Evolutionary conservation across 768 basidiomycete species (phyloP).

Genomic region (Amanita subjunquillea): DNA sequence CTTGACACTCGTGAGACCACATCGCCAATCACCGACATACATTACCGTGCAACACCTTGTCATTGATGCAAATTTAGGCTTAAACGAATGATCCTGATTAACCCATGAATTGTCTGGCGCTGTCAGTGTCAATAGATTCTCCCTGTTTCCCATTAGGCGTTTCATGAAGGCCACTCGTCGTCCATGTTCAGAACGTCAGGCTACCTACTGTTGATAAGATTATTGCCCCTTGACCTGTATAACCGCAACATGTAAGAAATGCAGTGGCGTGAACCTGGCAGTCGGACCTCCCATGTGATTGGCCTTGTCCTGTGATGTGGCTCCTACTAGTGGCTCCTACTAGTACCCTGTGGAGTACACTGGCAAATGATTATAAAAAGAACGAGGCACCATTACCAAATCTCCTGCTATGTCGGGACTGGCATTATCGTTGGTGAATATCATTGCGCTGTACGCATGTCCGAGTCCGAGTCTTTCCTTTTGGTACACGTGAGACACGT

Average conservation of each 20-base stretch:
- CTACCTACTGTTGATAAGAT: neutral
- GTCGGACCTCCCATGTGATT: neutral
- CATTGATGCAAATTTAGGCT: conserved; percentile 1
- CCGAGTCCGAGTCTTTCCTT: neutral
- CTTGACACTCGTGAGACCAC: conserved; percentile 4
- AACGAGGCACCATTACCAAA: neutral
- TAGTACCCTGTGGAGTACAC: neutral
- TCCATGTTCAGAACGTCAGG: neutral
- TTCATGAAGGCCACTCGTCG: neutral
- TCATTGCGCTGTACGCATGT: too few species aligned
- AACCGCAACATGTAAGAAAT: neutral
- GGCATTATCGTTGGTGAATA: neutral
- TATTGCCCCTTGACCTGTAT: neutral
- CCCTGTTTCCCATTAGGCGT: neutral
- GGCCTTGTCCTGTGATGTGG: neutral
- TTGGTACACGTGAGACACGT: neutral
- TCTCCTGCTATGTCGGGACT: neutral
- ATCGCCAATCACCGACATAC: conserved; percentile 3
- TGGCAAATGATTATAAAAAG: neutral
- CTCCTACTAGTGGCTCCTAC: neutral
- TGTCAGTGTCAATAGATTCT: neutral
- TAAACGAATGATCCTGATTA: neutral
- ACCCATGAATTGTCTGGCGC: neutral
- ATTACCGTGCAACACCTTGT: neutral
- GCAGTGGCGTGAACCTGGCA: neutral